Conservation (phyloP, 2,329 filamentous ascomycete genomes). For the Lecanoromycetidae sp. region DNA sequence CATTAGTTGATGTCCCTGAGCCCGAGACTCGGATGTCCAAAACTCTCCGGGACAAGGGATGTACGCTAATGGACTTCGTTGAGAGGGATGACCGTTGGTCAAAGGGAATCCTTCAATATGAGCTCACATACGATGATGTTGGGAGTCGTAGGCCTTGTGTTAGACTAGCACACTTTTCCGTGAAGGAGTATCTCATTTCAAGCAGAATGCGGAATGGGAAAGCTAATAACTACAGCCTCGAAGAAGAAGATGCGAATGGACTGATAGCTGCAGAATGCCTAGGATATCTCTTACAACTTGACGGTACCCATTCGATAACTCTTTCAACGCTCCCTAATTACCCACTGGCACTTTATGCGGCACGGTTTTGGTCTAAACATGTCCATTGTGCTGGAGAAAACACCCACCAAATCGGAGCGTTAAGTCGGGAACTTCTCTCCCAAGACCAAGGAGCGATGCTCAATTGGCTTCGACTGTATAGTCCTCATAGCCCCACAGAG, state of each 20-base stretch:
- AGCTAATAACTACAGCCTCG: not conserved
- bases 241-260: not conserved
- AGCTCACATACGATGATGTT: too few relatives aligned
- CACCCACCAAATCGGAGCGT: not conserved
- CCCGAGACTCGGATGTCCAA: too few relatives aligned
- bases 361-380: not conserved
- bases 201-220: constrained; percentile 15
- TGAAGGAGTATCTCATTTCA: constrained; percentile 25
- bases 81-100: not conserved
- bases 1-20: not conserved
- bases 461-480: not conserved
- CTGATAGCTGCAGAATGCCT: constrained; percentile 1
- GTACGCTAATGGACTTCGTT: too few relatives aligned
- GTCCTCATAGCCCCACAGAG: too few relatives aligned
- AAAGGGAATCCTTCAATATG: not conserved
- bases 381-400: not conserved
- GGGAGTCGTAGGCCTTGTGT: not conserved
- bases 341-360: constrained; percentile 4
- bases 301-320: not conserved
- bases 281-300: constrained; percentile 7
- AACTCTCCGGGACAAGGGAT: too few relatives aligned
- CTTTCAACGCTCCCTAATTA: not conserved
- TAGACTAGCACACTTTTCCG: constrained; percentile 26
- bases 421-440: not conserved
- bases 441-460: not conserved